A percentile compares a stretch with the other conserved stretches of the same genome.
Evolutionary conservation across 306 rosid species (phyloP).

Genomic region (Cicer judaicum): DNA sequence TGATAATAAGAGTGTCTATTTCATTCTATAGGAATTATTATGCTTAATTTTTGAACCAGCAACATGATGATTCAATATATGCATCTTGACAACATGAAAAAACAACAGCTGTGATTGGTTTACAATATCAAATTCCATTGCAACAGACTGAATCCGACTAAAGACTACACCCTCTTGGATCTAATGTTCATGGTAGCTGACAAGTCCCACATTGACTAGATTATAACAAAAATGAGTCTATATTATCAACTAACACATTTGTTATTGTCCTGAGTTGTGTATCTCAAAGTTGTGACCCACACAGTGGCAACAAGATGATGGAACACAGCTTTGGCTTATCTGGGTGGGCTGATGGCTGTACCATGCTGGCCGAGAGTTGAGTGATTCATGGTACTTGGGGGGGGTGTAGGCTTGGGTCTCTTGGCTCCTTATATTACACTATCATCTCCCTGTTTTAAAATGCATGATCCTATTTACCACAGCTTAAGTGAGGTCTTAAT

Average conservation of each 20-base stretch:
- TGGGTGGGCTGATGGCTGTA: neutral
- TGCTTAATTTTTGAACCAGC: too few species aligned
- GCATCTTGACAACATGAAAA: too few species aligned
- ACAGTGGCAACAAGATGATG: neutral
- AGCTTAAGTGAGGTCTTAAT: too few species aligned
- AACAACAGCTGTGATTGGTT: neutral
- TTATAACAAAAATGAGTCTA: neutral
- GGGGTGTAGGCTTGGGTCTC: neutral
- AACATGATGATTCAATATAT: too few species aligned
- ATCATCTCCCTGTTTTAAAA: too few species aligned
- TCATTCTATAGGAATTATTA: too few species aligned
- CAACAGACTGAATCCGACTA: neutral
- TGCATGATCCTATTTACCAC: too few species aligned
- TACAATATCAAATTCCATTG: neutral
- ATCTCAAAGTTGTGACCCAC: neutral
- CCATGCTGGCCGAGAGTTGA: too few species aligned
- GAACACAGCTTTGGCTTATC: slow-evolving; percentile 3
- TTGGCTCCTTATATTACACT: too few species aligned
- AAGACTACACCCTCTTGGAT: neutral
- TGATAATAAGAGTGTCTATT: too few species aligned
- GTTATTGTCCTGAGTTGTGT: neutral
- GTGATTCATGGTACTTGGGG: too few species aligned
- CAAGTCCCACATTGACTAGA: neutral
- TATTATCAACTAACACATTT: neutral
- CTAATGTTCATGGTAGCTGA: neutral